Percentiles rank a stretch among this genome's conserved stretches.
These are phyloP conservation scores for Globisporangium recalcitrans DNA, from an alignment of 352 stramenopile species.

Conservation along the genomic window DNA sequence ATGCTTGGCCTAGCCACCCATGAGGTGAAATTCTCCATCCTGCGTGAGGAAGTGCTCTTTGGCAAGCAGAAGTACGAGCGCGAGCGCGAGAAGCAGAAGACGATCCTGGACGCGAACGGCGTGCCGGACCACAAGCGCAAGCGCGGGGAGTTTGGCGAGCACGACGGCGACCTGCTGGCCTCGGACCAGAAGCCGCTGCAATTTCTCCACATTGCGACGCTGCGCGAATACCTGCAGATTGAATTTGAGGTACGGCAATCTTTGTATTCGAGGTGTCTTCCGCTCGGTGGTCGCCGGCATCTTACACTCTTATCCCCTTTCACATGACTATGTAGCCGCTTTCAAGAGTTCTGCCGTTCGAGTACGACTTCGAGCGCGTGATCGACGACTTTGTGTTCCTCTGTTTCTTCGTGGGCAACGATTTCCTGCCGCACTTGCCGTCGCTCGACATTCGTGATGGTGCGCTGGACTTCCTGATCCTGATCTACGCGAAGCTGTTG, in stretches of 20 bases:
- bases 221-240: conserved; percentile 91
- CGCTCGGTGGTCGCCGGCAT: too few species aligned
- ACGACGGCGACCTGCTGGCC: conserved; percentile 70
- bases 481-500: conserved; percentile 92
- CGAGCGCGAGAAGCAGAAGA: conserved; percentile 65
- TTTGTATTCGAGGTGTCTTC: too few species aligned
- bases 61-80: conserved; percentile 78
- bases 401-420: conserved; percentile 99
- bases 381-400: conserved; percentile 99
- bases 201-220: conserved; percentile 90
- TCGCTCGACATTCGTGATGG: conserved; percentile 98
- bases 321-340: conserved; percentile 42
- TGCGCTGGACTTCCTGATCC: conserved; percentile 97
- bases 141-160: conserved; percentile 79
- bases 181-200: conserved; percentile 91
- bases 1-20: conserved; percentile 99
- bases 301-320: too few species aligned
- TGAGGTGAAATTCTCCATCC: conserved; percentile 98
- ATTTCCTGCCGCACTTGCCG: conserved; percentile 98
- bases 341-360: conserved; percentile 82
- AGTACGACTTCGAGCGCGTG: conserved; percentile 96
- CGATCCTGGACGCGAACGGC: conserved; percentile 67
- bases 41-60: conserved; percentile 93
- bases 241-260: conserved; percentile 78
- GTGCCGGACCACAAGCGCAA: conserved; percentile 68